Evolutionary conservation across 2,329 filamentous ascomycete genomes (phyloP), one percentile per base, ranked within the genome.

Genomic region (Dothidotthia symphoricarpi): DNA sequence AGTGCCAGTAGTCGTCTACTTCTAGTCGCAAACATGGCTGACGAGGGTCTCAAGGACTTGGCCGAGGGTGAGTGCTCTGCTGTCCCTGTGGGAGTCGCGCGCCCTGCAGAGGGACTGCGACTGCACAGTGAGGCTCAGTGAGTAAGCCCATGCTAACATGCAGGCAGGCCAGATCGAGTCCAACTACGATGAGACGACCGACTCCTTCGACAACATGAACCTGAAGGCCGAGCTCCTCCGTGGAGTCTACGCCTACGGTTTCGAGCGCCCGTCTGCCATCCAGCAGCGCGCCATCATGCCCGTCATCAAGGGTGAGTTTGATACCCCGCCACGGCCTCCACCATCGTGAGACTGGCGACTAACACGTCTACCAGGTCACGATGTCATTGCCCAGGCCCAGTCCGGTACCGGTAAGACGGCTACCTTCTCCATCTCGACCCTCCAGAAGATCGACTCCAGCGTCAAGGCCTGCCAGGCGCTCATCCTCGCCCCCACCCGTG

Each of bases 211-310:
- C 76, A 81, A 90, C 65, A 98, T 98, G 93, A 85, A 83, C 76
- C 82, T 98, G 68, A 95, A 94, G 83, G 70, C 88, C 55, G 93
- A 98, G 80, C 86, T 98, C 68, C 88, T 98, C 70, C 89, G 93
- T 76, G 93, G 87, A 78, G 88, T 98, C 73, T 98, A 97, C 75
- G 93, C 93, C 71, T 98, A 98, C 74, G 93, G 93, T 86, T 98
- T 98, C 79, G 93, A 98, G 83, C 90, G 93, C 61, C 93, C 93
- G 52, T 98, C 93, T 76, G 91, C 93, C 72, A 98, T 98, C 64
- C 93, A 98, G 86, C 89, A 95, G 85, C 91, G 94, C 70, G 93
- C 93, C 64, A 98, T 98, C 75, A 95, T 97, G 86, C 94, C 93
- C 68, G 93, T 98, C 70, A 97, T 98, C 81, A 96, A 97, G 83